Evolutionary conservation across 1,139 yeast species (phyloP), one percentile per base, ranked within the genome.

Genomic region (Nakaseomyces kungkrabaensis): DNA sequence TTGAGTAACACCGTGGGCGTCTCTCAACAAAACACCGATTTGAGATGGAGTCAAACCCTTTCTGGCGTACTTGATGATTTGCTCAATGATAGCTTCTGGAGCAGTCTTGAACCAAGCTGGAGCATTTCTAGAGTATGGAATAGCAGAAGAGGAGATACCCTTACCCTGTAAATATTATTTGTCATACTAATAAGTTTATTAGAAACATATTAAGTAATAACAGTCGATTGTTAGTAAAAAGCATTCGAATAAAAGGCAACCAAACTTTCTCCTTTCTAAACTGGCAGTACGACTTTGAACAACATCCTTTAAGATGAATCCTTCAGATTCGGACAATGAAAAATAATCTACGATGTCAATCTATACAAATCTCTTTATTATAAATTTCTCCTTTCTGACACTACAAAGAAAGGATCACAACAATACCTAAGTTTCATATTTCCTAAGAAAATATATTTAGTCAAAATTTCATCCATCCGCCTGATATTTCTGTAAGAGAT

Each of bases 31-130:
- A 71, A 92, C 98, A 86, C 99, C 98, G 66, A 92, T 92, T 78
- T 89, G 96, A 69, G 98, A 92, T 70, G 99, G 99, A 67, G 97
- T 88, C 75, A 89, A 79, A 88, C 99, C 99, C 85, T 92, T 92
- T 81, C 97, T 89, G 73, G 99, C 98, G 81, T 89, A 88, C 86
- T 92, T 94, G 90, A 85, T 76, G 79, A 90, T 84, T 80, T 89
- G 97, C 79, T 94, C 98, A 76, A 90, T 89, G 69, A 92, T 95
- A 65, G 89, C 87, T 66, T 89, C 97, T 67, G 96, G 75, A 58
- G 97, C 80, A 69, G 88, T 84, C 84, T 92, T 92, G 94, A 90
- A 90, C 99, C 99, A 92, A 73, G 96, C 79, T 74, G 98, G 98
- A 74, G 95, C 82, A 77, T 85, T 83, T 81, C 99, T 92, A 69